These are phyloP conservation scores for Rhizopogon salebrosus DNA, from an alignment of 768 basidiomycete species.

Conservation along the genomic window DNA sequence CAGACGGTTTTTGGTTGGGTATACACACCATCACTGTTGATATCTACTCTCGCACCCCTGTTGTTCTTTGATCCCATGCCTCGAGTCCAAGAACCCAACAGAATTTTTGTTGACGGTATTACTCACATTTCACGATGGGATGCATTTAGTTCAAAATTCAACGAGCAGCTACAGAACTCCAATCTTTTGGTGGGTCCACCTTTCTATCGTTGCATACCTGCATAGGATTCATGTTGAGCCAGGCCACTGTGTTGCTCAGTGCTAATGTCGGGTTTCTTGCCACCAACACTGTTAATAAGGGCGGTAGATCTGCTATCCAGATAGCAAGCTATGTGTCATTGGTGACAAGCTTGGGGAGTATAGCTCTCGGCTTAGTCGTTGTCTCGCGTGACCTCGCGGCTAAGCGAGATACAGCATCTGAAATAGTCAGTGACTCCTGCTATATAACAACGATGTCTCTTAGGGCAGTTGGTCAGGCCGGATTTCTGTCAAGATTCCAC, in stretches of 20 bases:
- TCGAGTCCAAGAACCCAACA: slow-evolving; percentile 40
- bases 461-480: not conserved
- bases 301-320: slow-evolving; percentile 24
- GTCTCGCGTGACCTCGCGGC: slow-evolving; percentile 35
- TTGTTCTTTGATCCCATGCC: slow-evolving; percentile 48
- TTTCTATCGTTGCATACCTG: not conserved
- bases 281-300: slow-evolving; percentile 36
- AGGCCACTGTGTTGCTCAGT: slow-evolving; percentile 55
- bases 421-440: slow-evolving; percentile 28
- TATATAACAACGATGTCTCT: not conserved
- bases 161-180: slow-evolving; percentile 46
- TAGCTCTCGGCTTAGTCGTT: slow-evolving; percentile 39
- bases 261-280: too few species aligned
- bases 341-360: too few species aligned
- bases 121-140: slow-evolving; percentile 39
- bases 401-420: slow-evolving; percentile 20
- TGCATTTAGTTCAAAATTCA: slow-evolving; percentile 37
- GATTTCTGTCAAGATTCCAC: slow-evolving; percentile 13
- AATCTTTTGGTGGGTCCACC: slow-evolving; percentile 42
- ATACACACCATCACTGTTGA: slow-evolving; percentile 30
- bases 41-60: slow-evolving; percentile 34
- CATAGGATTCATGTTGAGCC: not conserved
- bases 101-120: slow-evolving; percentile 44
- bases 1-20: slow-evolving; percentile 26
- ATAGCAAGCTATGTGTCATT: slow-evolving; percentile 41